Base-by-base conservation (phyloP, 805 yeast genomes). In the Cyberlindnera euphorbiiphila region DNA sequence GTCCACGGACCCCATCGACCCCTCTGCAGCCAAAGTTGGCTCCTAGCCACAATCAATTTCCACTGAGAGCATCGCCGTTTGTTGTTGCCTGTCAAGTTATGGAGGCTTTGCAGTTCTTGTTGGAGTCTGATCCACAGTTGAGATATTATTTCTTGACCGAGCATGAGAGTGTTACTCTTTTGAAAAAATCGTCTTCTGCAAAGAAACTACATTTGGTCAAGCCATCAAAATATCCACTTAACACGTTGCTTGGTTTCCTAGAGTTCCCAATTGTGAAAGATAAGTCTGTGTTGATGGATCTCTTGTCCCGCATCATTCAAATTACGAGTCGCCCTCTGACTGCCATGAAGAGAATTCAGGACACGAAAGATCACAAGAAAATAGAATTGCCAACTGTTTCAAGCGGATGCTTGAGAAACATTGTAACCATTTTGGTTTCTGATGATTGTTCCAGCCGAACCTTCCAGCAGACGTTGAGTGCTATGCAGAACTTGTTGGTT, bases 381-480 rank as follows among this genome's bases (percentile, higher is more conserved):
- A 53, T 63, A 29, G 68, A 68, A 22, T 64, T 82, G 2, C 94
- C 95, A 3, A 59, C 62, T 28, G 76, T 89, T 47, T 81, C 85
- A 1, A 77, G 74, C 27, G 60, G 66, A 15, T 81, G 80, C 46
- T 65, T 86, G 51, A 71, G 75, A 32, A 71, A 71, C 43, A 66
- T 87, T 22, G 81, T 85, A 12, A 70, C 77, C 16, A 77, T 85
- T 22, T 66, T 89, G 36, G 76, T 81, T 5, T 75, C 91, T 1
- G 86, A 85, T 53, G 95, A 89, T 39, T 87, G 96, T 54, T 78
- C 89, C 24, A 81, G 85, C 46, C 74, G 81, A 29, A 85, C 94
- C 0, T 87, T 89, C 64, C 87, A 87, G 51, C 85, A 88, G 55
- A 79, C 89, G 0, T 69, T 89, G 35, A 76, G 85, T 42, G 76